Base-by-base conservation (phyloP, 2,329 filamentous ascomycete species). In the Colletotrichum sp. region DNA sequence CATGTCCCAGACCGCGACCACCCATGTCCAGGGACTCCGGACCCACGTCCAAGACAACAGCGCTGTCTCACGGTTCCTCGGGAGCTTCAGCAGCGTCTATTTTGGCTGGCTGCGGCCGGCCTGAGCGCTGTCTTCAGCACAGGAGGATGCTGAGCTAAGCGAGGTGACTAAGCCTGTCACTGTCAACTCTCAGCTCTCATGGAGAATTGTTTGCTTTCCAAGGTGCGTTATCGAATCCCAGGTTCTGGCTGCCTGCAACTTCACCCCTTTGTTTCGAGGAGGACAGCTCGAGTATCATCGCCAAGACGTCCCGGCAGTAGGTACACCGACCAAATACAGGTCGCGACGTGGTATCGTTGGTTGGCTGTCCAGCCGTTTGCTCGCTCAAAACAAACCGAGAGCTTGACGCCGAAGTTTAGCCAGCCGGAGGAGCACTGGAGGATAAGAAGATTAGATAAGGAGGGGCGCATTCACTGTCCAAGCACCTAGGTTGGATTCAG, bases 1-100 rank as follows among this genome's bases (percentile, higher is more conserved):
- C 71, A 55, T 72, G 71, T 62, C 61, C 68, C 21, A 58, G 55
- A 75, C 62, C 66, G 62, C 43, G 43, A 52, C 43, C 43, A 48
- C 43, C 43, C 43, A 52, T 52, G 43, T 13, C 43, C 43, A 52
- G 43, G 26, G 26, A 58, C 55, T 58, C 21, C 24, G 16, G 55
- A 58, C 55, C 55, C 30, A 65, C 28, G 38, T 68, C 56, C 66
- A 43, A 38, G 61, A 64, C 61, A 64, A 61, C 65, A 55, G 28
- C 65, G 21, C 28, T 67, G 65, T 56, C 65, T 67, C 65, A 58
- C 48, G 65, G 65, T 26, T 67, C 28, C 48, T 52, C 65, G 65
- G 65, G 43, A 67, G 65, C 65, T 21, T 67, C 28, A 67, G n/a
- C n/a, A 52, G 43, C n/a, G 43, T 52, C 43, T 52, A 52, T 52